Evolutionary conservation across 352 stramenopile genomes (phyloP).

Genomic region (Phytophthora ohioensis): DNA sequence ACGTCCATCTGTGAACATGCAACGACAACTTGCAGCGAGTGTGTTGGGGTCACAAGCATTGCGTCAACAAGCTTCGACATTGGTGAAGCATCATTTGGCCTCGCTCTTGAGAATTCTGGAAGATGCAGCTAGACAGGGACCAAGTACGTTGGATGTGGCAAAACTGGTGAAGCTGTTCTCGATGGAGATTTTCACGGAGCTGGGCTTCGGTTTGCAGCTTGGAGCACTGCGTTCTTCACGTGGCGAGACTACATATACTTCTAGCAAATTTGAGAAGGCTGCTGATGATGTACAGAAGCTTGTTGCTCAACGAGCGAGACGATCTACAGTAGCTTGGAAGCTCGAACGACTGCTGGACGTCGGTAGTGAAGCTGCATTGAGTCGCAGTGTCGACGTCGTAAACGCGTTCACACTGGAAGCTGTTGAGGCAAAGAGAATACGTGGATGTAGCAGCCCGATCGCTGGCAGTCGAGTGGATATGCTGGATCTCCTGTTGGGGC

Average conservation of each 20-base stretch:
- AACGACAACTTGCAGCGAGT: slow-evolving; percentile 58
- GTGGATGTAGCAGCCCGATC: slow-evolving; percentile 14
- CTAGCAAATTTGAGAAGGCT: slow-evolving; percentile 31
- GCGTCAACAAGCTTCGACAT: slow-evolving; percentile 39
- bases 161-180: slow-evolving; percentile 34
- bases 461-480: slow-evolving; percentile 29
- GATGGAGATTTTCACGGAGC: slow-evolving; percentile 43
- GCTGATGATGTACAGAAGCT: slow-evolving; percentile 29
- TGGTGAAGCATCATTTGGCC: slow-evolving; percentile 41
- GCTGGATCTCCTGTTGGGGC: slow-evolving; percentile 28
- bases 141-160: slow-evolving; percentile 36
- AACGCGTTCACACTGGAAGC: slow-evolving; percentile 25
- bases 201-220: slow-evolving; percentile 44
- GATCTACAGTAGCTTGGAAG: slow-evolving; percentile 42
- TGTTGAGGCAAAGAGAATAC: slow-evolving; percentile 29
- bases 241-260: neutral
- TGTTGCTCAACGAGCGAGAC: slow-evolving; percentile 23
- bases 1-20: slow-evolving; percentile 23
- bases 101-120: slow-evolving; percentile 38
- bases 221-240: slow-evolving; percentile 11
- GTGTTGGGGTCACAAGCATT: slow-evolving; percentile 72
- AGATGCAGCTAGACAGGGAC: neutral
- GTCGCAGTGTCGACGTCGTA: slow-evolving; percentile 32
- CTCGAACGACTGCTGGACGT: slow-evolving; percentile 41
- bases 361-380: slow-evolving; percentile 41